phyloP scores from a whole-genome alignment of 371 early-diverging fungal genomes.

The Mycotypha africana region DNA sequence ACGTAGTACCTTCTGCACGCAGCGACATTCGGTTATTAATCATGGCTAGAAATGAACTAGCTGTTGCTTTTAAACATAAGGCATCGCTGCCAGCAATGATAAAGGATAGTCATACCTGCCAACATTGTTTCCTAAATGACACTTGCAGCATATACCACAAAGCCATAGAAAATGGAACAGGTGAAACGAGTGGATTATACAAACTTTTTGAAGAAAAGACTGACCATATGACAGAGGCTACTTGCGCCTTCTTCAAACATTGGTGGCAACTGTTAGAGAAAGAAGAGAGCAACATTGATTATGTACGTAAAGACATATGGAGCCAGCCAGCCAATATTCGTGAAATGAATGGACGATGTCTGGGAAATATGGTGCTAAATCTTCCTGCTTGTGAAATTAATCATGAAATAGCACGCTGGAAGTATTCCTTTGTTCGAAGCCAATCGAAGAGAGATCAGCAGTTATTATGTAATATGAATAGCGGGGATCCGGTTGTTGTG shows the following conservation, averaged over 20 bases:
- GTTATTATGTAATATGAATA: slow-evolving; percentile 49
- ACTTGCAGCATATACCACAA: slow-evolving; percentile 73
- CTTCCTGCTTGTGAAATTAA: not conserved
- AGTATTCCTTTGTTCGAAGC: slow-evolving; percentile 11
- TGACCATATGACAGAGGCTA: slow-evolving; percentile 52
- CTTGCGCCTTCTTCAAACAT: slow-evolving; percentile 63
- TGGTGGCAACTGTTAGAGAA: slow-evolving; percentile 77
- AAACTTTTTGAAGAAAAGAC: slow-evolving; percentile 58
- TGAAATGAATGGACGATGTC: slow-evolving; percentile 28
- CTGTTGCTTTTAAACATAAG: slow-evolving; percentile 34
- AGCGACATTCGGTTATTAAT: slow-evolving; percentile 71
- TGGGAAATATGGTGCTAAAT: slow-evolving; percentile 17
- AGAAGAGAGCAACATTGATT: slow-evolving; percentile 74
- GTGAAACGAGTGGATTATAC: slow-evolving; percentile 47
- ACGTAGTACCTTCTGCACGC: slow-evolving; percentile 53
- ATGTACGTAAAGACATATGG: slow-evolving; percentile 80
- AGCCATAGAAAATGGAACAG: slow-evolving; percentile 65
- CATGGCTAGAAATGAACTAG: slow-evolving; percentile 71
- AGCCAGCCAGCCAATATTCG: slow-evolving; percentile 44
- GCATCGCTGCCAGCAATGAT: slow-evolving; percentile 66
- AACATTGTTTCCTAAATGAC: slow-evolving; percentile 59
- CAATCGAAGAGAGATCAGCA: too few relatives aligned
- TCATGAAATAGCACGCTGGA: slow-evolving; percentile 4
- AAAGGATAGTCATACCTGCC: slow-evolving; percentile 59
- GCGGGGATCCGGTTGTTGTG: slow-evolving; percentile 82